These are phyloP conservation scores for Cordyceps pruinosa DNA, from an alignment of 2,329 filamentous ascomycete species.

Conservation along the genomic window DNA sequence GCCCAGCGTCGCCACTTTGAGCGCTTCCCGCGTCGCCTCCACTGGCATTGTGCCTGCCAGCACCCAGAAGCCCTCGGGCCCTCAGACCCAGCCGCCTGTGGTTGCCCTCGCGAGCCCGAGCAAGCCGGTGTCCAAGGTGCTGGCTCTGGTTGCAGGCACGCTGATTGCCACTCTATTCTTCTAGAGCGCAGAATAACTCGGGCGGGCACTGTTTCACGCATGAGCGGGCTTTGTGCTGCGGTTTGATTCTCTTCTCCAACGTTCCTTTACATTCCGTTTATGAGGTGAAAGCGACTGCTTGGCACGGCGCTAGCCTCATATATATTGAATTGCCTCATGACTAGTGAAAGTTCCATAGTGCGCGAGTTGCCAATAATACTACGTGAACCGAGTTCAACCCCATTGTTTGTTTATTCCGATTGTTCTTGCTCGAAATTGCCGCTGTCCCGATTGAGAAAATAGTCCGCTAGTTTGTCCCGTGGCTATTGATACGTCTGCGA, in stretches of 20 bases:
- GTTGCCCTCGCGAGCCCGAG: background rate
- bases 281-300: background rate
- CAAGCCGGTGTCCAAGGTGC: background rate
- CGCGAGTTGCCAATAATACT: no score
- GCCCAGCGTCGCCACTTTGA: background rate
- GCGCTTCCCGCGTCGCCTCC: background rate
- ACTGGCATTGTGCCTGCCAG: background rate
- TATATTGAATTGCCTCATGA: background rate
- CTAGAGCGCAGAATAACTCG: background rate
- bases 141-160: background rate
- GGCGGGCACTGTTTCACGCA: background rate
- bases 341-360: no score
- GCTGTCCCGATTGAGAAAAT: no score
- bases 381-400: no score
- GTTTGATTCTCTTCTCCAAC: background rate
- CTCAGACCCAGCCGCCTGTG: background rate
- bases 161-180: background rate
- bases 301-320: background rate
- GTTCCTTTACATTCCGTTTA: background rate
- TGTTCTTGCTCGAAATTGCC: no score
- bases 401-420: no score
- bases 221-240: constrained; percentile 38
- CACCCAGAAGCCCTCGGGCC: background rate
- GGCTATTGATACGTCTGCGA: no score
- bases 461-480: no score